phyloP scores from a whole-genome alignment of 306 rosid genomes.

The Dryas octopetala region DNA sequence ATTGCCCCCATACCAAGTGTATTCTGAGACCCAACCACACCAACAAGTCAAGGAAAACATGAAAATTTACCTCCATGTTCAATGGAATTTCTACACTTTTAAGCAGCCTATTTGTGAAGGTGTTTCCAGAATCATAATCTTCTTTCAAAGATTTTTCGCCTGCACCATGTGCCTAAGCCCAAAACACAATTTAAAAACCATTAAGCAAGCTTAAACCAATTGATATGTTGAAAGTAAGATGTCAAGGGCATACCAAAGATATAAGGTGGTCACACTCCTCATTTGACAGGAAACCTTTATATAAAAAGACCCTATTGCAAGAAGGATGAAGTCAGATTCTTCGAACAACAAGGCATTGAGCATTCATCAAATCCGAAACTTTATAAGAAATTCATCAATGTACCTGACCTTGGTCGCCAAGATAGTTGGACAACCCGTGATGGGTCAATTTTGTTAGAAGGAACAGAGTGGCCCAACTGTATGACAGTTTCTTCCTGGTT shows the following conservation, averaged over 20 bases:
- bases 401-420: conserved; percentile 98
- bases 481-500: conserved; percentile 27
- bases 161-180: conserved; percentile 41
- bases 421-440: conserved; percentile 76
- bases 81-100: conserved; percentile 31
- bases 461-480: conserved; percentile 30
- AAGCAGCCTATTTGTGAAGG: conserved; percentile 13
- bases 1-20: background rate
- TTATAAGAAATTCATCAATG: conserved; percentile 34
- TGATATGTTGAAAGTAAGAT: conserved; percentile 11
- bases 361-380: background rate
- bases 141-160: conserved; percentile 40
- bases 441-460: conserved; percentile 57
- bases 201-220: conserved; percentile 16
- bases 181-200: conserved; percentile 20
- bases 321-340: conserved; percentile 21
- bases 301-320: conserved; percentile 66
- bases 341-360: background rate
- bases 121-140: conserved; percentile 24
- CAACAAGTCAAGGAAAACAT: conserved; percentile 6
- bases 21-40: conserved; percentile 17
- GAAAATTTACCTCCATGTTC: conserved; percentile 45
- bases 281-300: conserved; percentile 57
- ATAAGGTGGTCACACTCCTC: conserved; percentile 80
- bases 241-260: conserved; percentile 52